Evolutionary conservation across 352 stramenopile genomes (phyloP).

Genomic region (Phytophthora rubi): DNA sequence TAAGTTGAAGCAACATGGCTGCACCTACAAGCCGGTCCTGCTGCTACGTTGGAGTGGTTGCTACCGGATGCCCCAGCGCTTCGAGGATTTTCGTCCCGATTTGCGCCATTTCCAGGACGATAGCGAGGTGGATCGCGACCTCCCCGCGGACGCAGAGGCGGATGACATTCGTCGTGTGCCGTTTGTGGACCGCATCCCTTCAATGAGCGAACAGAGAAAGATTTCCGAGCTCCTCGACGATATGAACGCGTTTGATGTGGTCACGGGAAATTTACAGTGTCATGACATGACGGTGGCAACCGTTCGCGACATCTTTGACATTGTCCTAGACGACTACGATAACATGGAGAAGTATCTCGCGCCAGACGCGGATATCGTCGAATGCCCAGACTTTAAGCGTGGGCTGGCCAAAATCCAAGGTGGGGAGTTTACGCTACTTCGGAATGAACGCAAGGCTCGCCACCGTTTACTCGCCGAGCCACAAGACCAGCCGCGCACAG

Average conservation of each 20-base stretch:
- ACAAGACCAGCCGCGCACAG: no score
- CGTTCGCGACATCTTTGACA: no score
- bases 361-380: no score
- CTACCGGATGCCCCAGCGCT: slow-evolving; percentile 11
- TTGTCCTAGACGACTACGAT: no score
- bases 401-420: slow-evolving; percentile 1
- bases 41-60: slow-evolving; percentile 4
- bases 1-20: not conserved
- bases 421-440: not conserved
- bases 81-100: slow-evolving; percentile 11
- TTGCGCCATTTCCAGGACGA: slow-evolving; percentile 10
- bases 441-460: not conserved
- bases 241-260: slow-evolving; percentile 12
- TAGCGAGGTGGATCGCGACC: slow-evolving; percentile 1
- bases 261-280: not conserved
- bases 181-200: slow-evolving; percentile 11
- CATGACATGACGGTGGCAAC: no score
- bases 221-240: not conserved
- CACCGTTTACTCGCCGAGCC: no score
- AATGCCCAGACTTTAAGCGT: no score
- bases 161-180: slow-evolving; percentile 8
- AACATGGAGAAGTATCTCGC: no score
- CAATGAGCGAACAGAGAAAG: slow-evolving; percentile 4
- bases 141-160: not conserved
- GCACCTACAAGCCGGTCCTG: slow-evolving; percentile 1